Evolutionary conservation across 2,329 filamentous ascomycete species (phyloP).

Genomic region (Grosmannia serpens): DNA sequence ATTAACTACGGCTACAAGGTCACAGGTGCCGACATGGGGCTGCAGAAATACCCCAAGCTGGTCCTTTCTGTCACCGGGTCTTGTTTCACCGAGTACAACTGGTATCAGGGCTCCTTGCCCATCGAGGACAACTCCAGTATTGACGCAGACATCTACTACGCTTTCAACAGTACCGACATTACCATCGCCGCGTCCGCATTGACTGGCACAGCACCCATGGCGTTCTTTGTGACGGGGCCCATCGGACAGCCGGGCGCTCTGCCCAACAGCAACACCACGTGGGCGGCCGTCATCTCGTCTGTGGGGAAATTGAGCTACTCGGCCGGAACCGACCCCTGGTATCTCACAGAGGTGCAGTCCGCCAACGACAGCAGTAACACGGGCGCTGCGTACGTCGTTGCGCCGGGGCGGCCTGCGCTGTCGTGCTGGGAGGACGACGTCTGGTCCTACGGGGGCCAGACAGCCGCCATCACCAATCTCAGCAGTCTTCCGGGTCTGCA

Average conservation of each 20-base stretch:
- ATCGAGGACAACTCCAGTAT: background rate
- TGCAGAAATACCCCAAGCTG: constrained; percentile 14
- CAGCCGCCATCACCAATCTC: constrained; percentile 8
- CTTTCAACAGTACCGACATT: background rate
- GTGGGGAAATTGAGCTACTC: constrained; percentile 14
- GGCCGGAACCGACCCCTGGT: constrained; percentile 13
- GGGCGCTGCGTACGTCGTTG: constrained; percentile 8
- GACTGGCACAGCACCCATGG: background rate
- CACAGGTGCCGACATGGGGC: constrained; percentile 15
- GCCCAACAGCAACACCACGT: constrained; percentile 13
- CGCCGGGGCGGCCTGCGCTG: constrained; percentile 10
- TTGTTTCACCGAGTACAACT: constrained; percentile 16
- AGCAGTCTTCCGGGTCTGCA: constrained; percentile 12
- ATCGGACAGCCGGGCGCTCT: background rate
- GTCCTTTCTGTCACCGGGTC: constrained; percentile 14
- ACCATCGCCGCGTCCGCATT: background rate
- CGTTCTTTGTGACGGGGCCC: background rate
- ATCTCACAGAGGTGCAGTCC: constrained; percentile 8
- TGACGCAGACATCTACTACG: background rate
- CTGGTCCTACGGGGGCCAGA: constrained; percentile 14
- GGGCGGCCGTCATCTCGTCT: constrained; percentile 15
- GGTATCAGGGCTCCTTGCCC: constrained; percentile 6
- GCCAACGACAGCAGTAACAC: background rate
- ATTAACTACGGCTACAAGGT: constrained; percentile 14
- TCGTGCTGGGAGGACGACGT: constrained; percentile 16